Percentiles rank a stretch among this genome's conserved stretches.
Evolutionary conservation across 208 protist species (phyloP).

Genomic region (Strigomonas culicis): DNA sequence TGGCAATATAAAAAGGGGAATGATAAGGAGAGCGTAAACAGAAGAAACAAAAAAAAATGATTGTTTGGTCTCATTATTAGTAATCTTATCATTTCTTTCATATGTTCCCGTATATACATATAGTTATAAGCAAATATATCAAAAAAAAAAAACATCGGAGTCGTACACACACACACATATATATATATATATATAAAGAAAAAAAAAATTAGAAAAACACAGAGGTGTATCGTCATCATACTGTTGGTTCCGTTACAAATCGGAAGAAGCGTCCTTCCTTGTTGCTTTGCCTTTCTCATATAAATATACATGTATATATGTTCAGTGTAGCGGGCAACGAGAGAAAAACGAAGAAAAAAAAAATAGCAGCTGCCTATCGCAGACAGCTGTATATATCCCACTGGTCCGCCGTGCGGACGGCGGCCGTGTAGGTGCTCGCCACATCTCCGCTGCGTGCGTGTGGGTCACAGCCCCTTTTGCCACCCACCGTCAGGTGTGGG

Average conservation of each 20-base stretch:
- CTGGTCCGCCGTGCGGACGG: no score
- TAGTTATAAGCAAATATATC: not conserved
- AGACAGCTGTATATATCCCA: no score
- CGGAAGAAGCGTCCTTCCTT: not conserved
- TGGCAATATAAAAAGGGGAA: not conserved
- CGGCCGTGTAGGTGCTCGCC: no score
- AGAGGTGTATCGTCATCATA: not conserved
- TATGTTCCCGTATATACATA: no score
- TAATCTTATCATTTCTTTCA: slow-evolving; percentile 1
- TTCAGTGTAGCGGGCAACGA: no score
- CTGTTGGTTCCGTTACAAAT: not conserved
- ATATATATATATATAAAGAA: slow-evolving; percentile 1
- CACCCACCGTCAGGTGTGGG: no score
- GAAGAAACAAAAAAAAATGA: not conserved
- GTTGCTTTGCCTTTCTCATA: not conserved
- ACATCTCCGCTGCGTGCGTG: no score
- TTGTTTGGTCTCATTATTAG: not conserved
- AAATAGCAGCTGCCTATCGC: no score
- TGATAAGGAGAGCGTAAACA: not conserved
- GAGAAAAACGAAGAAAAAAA: slow-evolving; percentile 16
- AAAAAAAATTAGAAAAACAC: slow-evolving; percentile 4
- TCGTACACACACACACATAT: not conserved
- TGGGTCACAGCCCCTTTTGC: no score
- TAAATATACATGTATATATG: not conserved
- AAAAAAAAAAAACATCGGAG: not conserved